These are phyloP conservation scores for Quercus bicolor DNA, from an alignment of 306 rosid genomes.

Conservation along the genomic window DNA sequence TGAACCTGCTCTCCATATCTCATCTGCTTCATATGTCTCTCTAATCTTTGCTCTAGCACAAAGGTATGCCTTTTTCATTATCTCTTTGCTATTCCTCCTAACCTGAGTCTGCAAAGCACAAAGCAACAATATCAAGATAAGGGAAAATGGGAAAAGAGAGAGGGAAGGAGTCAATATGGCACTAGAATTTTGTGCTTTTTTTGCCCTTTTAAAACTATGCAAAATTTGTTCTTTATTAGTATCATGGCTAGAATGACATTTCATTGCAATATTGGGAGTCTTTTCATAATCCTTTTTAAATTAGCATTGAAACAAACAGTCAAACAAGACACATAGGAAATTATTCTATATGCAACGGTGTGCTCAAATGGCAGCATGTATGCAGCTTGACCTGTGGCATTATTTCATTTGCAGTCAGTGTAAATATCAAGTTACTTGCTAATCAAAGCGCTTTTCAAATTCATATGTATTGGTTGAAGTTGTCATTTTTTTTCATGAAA, in stretches of 20 bases:
- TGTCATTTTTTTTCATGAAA: background rate
- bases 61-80: slow-evolving; percentile 63
- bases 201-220: background rate
- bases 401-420: background rate
- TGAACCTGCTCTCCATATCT: slow-evolving; percentile 37
- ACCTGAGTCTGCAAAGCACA: slow-evolving; percentile 35
- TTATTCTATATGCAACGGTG: no score
- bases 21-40: slow-evolving; percentile 36
- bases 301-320: no score
- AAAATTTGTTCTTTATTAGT: no score
- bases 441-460: background rate
- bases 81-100: slow-evolving; percentile 51
- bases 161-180: background rate
- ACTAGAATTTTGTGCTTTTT: no score
- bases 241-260: no score
- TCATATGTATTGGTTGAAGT: no score
- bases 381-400: no score
- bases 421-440: background rate
- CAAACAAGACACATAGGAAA: no score
- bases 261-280: background rate
- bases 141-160: background rate
- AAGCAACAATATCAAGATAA: background rate
- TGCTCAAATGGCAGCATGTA: no score
- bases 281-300: background rate
- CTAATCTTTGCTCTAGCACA: slow-evolving; percentile 47